Evolutionary conservation across 257 asterid genomes (phyloP), one percentile per base, ranked within the genome.

Genomic region (Knoxia roxburghii): DNA sequence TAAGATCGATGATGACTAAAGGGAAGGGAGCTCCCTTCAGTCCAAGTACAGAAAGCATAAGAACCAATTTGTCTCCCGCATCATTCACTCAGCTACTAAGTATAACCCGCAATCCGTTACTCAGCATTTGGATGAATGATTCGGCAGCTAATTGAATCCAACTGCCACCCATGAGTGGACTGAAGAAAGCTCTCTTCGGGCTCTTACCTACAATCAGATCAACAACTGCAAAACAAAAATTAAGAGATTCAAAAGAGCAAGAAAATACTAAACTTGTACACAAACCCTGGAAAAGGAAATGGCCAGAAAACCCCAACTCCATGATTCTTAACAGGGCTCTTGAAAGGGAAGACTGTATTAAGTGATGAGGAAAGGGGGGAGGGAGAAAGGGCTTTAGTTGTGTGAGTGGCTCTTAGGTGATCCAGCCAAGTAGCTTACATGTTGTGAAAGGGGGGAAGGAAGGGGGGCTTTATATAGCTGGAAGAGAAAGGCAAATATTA

Each of bases 11-110:
- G 40, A 29, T 51, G 18, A 46, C 40, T n/a, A 21, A 35, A 48
- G 55, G n/a, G 24, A 60, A 68, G 95, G 95, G 98, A 91, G 98
- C 98, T 92, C 98, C 98, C 98, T 92, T 92, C 98, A 92, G 98
- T 92, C 97, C 98, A 92, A 92, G 89, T 72, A 85, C 85, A 82
- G 90, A 79, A 89, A 80, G 81, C 75, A 72, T 75, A 81, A 67
- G 89, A 79, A 73, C 49, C 95, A 84, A 72, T 71, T 76, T 89
- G 84, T 82, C 98, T 91, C 98, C 91, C 87, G 84, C 89, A 13
- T 83, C 98, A 91, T 89, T 91, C 96, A 87, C 81, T 76, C 98
- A 89, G 83, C 9, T 76, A 68, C 69, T 2, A 82, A 82, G 91
- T 78, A 64, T 0, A 3, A 37, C 9, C 9, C 11, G 15, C 5